phyloP scores from a whole-genome alignment of 768 basidiomycete genomes.

The Rhodotorula sphaerocarpa region DNA sequence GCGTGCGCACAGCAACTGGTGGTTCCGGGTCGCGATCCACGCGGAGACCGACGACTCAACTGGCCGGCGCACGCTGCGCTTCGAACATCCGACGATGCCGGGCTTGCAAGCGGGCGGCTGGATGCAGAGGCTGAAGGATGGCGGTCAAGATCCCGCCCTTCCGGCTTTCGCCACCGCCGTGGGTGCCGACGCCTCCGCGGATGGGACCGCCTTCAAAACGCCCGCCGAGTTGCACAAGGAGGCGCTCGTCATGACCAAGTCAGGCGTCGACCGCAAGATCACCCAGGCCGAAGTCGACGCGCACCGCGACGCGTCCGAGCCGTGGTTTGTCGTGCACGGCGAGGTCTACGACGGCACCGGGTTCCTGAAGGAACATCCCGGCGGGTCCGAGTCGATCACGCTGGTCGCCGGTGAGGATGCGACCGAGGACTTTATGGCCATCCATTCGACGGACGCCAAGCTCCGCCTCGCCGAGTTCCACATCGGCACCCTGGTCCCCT shows the following conservation, averaged over 20 bases:
- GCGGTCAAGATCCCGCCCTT: conserved; percentile 47
- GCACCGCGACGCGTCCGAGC: conserved; percentile 54
- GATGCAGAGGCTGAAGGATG: conserved; percentile 56
- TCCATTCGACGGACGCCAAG: conserved; percentile 53
- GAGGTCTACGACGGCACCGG: conserved; percentile 80
- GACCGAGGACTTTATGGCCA: conserved; percentile 59
- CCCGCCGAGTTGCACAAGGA: conserved; percentile 7
- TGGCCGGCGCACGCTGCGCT: conserved; percentile 43
- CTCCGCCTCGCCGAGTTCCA: conserved; percentile 50
- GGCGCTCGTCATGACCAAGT: conserved; percentile 49
- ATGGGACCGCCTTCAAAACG: too few species aligned
- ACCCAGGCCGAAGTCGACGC: conserved; percentile 45
- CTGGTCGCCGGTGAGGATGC: conserved; percentile 56
- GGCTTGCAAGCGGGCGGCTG: conserved; percentile 52
- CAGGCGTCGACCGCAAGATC: conserved; percentile 49
- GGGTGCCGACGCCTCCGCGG: not conserved
- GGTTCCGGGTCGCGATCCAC: conserved; percentile 54
- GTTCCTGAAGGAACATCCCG: conserved; percentile 59
- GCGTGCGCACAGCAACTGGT: conserved; percentile 43
- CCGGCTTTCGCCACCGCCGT: conserved; percentile 45
- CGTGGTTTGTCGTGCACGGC: conserved; percentile 73
- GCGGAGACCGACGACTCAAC: conserved; percentile 39
- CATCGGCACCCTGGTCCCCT: conserved; percentile 49
- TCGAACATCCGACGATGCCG: conserved; percentile 57
- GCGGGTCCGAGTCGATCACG: conserved; percentile 52